Evolutionary conservation across 2,329 filamentous ascomycete genomes (phyloP).

Genomic region (Sarocladiaceae sp.): DNA sequence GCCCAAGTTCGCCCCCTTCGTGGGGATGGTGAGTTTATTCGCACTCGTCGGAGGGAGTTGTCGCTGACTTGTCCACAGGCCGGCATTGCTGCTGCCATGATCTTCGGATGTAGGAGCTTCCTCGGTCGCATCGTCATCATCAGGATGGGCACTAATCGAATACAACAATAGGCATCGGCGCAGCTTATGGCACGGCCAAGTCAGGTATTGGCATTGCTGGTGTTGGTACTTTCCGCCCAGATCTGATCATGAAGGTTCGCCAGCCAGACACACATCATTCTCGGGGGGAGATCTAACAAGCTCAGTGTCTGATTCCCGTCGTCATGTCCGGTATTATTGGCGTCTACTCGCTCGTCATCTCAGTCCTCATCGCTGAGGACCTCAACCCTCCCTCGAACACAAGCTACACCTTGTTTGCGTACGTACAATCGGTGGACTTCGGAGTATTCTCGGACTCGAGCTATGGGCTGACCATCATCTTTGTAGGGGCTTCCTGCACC

Average conservation of each 20-base stretch:
- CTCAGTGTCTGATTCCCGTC: conserved; percentile 75
- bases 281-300: conserved; percentile 12
- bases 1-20: conserved; percentile 82
- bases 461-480: conserved; percentile 14
- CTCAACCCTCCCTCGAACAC: conserved; percentile 64
- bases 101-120: conserved; percentile 67
- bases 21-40: conserved; percentile 69
- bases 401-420: conserved; percentile 82
- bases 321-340: conserved; percentile 99
- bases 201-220: conserved; percentile 85
- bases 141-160: conserved; percentile 10
- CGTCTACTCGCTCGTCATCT: conserved; percentile 94
- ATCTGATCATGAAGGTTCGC: conserved; percentile 84
- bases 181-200: conserved; percentile 84
- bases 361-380: conserved; percentile 91
- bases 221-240: conserved; percentile 78
- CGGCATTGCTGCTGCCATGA: conserved; percentile 77
- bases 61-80: conserved; percentile 44
- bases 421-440: conserved; percentile 27
- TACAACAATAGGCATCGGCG: conserved; percentile 52
- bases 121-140: conserved; percentile 13
- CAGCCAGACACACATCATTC: not conserved
- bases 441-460: conserved; percentile 3
- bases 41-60: not conserved
- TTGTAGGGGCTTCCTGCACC: conserved; percentile 81